Evolutionary conservation across 495 filamentous ascomycete species (phyloP), one percentile per base, ranked within the genome.

Genomic region (Penicillium fimorum): DNA sequence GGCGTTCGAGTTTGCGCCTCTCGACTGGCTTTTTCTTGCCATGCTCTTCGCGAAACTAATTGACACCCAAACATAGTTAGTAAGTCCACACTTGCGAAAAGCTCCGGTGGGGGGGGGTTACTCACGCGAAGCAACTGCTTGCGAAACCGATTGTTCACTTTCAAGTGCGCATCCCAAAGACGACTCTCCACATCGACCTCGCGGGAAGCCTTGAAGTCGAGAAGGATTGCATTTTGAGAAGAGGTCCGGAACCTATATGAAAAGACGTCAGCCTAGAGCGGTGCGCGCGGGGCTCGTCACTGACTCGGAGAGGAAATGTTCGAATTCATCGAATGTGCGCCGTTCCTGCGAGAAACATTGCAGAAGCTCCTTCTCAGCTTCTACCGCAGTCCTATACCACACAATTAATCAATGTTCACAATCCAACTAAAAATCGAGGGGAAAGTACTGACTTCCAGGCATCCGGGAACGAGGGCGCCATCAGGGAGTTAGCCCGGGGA

Each of bases 151-250:
- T 73, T 81, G 65, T 95, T 94, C 58, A 95, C 83, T 56, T 83
- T 82, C 58, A 80, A 76, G 68, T 96, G 93, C 24, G 83, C 81
- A 55, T 86, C 80, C 93, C 93, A 97, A 24, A 97, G 81, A 49
- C 76, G 77, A 38, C 71, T 64, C 69, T 96, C 92, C 30, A 87
- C 81, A 55, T 83, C 75, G 41, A 80, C 75, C 49, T 76, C 69
- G 42, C 78, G 74, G 18, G 90, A 87, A 70, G 83, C 81, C 55
- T 87, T 82, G 62, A 92, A 85, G 67, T 96, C 87, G 64, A 78
- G 65, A 62, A 92, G 86, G 47, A 96, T 84, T 30, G 85, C 80
- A 59, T 81, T 80, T 63, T 91, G 82, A 64, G 88, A 92, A 54
- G 78, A 76, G 27, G 79, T 68, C 56, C 90, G 88, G 69, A 86